A percentile compares a stretch with the other conserved stretches of the same genome.
These are phyloP conservation scores for Gillenia trifoliata DNA, from an alignment of 306 rosid genomes.

Conservation along the genomic window DNA sequence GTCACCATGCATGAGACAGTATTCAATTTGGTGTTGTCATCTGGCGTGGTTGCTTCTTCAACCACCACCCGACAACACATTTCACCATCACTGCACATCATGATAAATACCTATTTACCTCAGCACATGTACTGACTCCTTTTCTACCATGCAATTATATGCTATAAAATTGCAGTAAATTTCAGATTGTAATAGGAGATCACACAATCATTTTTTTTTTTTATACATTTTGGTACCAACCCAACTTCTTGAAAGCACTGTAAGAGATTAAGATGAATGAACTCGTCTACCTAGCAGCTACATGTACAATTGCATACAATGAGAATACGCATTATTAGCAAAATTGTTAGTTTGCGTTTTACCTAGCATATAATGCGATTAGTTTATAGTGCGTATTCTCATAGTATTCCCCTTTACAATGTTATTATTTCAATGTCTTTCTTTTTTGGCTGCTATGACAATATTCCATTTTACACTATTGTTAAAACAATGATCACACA, in stretches of 20 bases:
- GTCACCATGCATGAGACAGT: slow-evolving; percentile 45
- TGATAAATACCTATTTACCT: background rate
- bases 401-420: too few species aligned
- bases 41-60: slow-evolving; percentile 16
- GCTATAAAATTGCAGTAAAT: too few species aligned
- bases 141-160: too few species aligned
- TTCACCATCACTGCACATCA: background rate
- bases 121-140: too few species aligned
- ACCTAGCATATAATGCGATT: background rate
- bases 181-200: too few species aligned
- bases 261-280: too few species aligned
- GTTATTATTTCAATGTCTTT: too few species aligned
- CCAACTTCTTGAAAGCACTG: background rate
- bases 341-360: background rate
- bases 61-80: slow-evolving; percentile 18
- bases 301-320: too few species aligned
- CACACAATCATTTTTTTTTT: background rate
- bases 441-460: too few species aligned
- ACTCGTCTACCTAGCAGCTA: too few species aligned
- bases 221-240: background rate
- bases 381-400: background rate
- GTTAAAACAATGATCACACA: background rate
- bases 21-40: slow-evolving; percentile 5
- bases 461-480: too few species aligned
- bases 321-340: too few species aligned